phyloP scores from a whole-genome alignment of 208 protist genomes.

The Trichomonas vaginalis region DNA sequence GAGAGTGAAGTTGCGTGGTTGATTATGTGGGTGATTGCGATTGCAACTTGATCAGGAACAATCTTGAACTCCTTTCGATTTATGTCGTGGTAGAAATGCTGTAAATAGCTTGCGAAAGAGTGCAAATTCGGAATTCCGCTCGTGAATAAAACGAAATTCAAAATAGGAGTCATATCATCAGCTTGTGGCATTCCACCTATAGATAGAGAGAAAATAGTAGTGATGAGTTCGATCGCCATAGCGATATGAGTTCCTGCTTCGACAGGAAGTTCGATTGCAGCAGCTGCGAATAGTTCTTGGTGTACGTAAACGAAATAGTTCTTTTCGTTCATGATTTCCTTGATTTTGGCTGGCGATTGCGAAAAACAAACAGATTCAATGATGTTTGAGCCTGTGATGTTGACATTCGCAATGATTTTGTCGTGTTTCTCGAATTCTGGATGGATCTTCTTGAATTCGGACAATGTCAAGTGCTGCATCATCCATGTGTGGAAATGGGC shows the following conservation, averaged over 20 bases:
- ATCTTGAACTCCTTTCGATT: not conserved
- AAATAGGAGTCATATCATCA: conserved; percentile 8
- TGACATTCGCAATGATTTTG: not conserved
- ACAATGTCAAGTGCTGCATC: not conserved
- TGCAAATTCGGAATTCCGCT: not conserved
- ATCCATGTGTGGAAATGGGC: not conserved
- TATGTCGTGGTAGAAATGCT: not conserved
- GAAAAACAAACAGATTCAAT: not conserved
- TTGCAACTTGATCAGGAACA: not conserved
- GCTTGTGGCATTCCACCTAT: not conserved
- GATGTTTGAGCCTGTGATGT: not conserved
- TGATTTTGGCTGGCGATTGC: not conserved
- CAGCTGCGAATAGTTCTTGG: not conserved
- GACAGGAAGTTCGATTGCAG: not conserved
- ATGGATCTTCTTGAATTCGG: not conserved
- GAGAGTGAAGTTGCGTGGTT: not conserved
- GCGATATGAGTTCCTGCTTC: not conserved
- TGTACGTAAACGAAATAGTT: not conserved
- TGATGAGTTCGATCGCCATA: not conserved
- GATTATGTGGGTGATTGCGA: not conserved
- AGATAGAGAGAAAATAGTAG: not conserved
- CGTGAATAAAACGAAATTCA: not conserved
- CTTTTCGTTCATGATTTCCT: not conserved
- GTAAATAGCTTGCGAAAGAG: not conserved
- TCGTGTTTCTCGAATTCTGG: not conserved